Conservation (phyloP, 352 stramenopile genomes). For the Pythium angustatum region DNA sequence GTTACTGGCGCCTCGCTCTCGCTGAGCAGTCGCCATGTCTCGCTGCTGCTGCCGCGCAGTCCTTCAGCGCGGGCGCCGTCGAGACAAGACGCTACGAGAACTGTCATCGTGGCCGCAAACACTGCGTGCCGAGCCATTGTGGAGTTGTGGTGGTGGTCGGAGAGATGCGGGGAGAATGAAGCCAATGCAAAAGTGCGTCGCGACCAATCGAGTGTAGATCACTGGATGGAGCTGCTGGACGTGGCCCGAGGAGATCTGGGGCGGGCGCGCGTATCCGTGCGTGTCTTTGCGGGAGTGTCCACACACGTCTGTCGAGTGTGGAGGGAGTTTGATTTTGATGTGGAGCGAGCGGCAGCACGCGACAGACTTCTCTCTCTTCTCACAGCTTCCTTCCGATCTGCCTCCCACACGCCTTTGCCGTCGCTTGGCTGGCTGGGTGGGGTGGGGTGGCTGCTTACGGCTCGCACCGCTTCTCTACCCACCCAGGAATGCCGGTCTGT, state of each 20-base stretch:
- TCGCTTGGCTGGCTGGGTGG: background rate
- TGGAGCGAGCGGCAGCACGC: background rate
- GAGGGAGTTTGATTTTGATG: conserved; percentile 8
- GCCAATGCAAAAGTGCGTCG: too few species aligned
- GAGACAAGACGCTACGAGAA: conserved; percentile 5
- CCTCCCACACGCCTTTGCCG: background rate
- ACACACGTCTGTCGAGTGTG: background rate
- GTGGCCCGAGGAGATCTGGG: too few species aligned
- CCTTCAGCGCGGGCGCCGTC: conserved; percentile 4
- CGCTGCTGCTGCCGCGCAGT: conserved; percentile 19
- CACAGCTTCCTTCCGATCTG: conserved; percentile 5
- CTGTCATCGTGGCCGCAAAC: conserved; percentile 6
- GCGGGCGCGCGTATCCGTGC: too few species aligned
- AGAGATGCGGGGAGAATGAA: background rate
- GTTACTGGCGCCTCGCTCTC: background rate
- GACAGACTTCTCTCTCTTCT: background rate
- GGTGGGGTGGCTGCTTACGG: conserved; percentile 10
- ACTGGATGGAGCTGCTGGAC: too few species aligned
- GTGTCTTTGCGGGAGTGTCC: background rate
- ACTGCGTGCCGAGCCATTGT: conserved; percentile 27
- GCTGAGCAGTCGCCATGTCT: conserved; percentile 26
- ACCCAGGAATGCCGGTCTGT: conserved; percentile 13
- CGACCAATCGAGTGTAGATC: background rate
- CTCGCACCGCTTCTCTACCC: conserved; percentile 17
- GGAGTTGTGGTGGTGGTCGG: background rate